A percentile compares a stretch with the other conserved stretches of the same genome.
These are phyloP conservation scores for Neurospora africana DNA, from an alignment of 495 filamentous ascomycete species.

Conservation along the genomic window DNA sequence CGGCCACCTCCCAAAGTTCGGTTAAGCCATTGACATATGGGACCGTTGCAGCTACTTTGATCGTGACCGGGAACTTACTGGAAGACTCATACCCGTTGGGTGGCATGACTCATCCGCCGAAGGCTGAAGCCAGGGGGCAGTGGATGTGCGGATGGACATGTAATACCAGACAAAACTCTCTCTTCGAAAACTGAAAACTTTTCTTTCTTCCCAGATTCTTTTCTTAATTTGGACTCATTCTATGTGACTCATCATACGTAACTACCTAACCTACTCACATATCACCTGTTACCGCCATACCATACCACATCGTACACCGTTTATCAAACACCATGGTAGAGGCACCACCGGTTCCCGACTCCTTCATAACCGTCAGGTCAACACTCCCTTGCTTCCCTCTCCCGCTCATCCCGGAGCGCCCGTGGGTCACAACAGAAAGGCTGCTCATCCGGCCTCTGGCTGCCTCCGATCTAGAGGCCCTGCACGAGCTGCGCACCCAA, in stretches of 20 bases:
- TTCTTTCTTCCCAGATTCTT: neutral
- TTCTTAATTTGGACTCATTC: neutral
- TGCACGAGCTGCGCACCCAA: slow-evolving; percentile 34
- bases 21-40: neutral
- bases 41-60: neutral
- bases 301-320: neutral
- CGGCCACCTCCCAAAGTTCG: neutral
- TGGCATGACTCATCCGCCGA: neutral
- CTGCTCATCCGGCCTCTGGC: slow-evolving; percentile 32
- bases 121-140: neutral
- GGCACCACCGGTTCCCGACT: neutral
- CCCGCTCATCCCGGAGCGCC: slow-evolving; percentile 16
- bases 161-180: neutral
- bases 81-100: neutral
- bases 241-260: neutral
- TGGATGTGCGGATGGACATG: neutral
- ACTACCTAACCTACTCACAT: neutral
- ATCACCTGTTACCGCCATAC: neutral
- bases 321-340: neutral
- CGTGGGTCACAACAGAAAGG: slow-evolving; percentile 29
- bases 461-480: slow-evolving; percentile 26
- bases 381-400: slow-evolving; percentile 22
- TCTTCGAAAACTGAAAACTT: neutral
- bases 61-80: neutral
- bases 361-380: slow-evolving; percentile 24